These are phyloP conservation scores for Mycena metata DNA, from an alignment of 768 basidiomycete genomes.

Conservation along the genomic window DNA sequence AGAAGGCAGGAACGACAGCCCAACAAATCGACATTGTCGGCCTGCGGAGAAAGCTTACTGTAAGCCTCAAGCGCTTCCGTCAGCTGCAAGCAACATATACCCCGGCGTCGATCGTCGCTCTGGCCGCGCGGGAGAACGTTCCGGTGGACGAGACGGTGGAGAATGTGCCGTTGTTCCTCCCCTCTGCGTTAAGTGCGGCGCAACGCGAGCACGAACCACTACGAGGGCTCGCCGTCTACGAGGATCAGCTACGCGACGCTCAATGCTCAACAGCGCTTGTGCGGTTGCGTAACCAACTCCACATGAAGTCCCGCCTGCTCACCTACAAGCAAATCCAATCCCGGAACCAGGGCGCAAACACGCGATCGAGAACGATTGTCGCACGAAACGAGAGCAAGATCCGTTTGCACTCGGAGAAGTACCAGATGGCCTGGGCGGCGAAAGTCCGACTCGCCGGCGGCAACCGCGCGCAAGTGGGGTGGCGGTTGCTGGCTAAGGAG, in stretches of 20 bases:
- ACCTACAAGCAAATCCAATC: slow-evolving; percentile 42
- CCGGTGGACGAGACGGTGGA: neutral
- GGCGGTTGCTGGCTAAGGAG: too few species aligned
- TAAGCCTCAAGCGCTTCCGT: slow-evolving; percentile 7
- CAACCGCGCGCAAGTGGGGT: neutral
- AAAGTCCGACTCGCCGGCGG: too few species aligned
- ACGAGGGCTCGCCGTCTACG: neutral
- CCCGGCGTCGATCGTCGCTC: slow-evolving; percentile 9
- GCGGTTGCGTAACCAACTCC: slow-evolving; percentile 4
- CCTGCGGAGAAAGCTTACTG: slow-evolving; percentile 1
- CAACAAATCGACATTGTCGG: neutral
- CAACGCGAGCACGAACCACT: too few species aligned
- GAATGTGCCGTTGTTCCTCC: slow-evolving; percentile 12
- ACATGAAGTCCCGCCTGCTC: slow-evolving; percentile 38
- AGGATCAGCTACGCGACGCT: slow-evolving; percentile 5
- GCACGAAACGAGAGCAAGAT: slow-evolving; percentile 7
- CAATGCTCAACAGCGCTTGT: slow-evolving; percentile 24
- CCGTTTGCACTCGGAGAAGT: slow-evolving; percentile 3
- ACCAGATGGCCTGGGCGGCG: slow-evolving; percentile 18
- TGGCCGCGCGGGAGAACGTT: neutral
- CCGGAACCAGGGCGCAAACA: slow-evolving; percentile 41
- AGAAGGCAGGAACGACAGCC: slow-evolving; percentile 11
- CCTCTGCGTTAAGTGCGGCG: slow-evolving; percentile 18
- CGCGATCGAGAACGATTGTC: slow-evolving; percentile 2
- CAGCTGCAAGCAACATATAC: slow-evolving; percentile 24